phyloP scores from a whole-genome alignment of 345 rosid species.

The Eucalyptus urophylla region DNA sequence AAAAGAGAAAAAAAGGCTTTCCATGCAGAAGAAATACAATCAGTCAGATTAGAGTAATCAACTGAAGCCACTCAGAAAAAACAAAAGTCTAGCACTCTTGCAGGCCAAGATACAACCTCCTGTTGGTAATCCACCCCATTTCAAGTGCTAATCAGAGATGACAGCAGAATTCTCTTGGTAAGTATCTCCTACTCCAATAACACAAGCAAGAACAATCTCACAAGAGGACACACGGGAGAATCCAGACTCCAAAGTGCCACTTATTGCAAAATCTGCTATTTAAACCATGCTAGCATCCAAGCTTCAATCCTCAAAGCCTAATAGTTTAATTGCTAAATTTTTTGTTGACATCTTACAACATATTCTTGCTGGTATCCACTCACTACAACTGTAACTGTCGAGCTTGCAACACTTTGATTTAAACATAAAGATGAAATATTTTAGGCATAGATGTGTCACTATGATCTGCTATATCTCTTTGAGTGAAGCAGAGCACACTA shows the following conservation, averaged over 20 bases:
- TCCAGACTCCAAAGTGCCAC: not conserved
- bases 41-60: not conserved
- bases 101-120: not conserved
- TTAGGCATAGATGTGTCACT: not conserved
- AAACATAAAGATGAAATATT: not conserved
- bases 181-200: not conserved
- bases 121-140: not conserved
- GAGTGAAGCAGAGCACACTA: not conserved
- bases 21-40: not conserved
- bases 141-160: not conserved
- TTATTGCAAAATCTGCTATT: not conserved
- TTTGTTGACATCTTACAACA: not conserved
- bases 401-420: not conserved
- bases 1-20: not conserved
- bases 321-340: not conserved
- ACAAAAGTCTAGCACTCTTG: not conserved
- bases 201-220: not conserved
- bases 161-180: not conserved
- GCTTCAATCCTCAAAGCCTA: not conserved
- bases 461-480: too few relatives aligned
- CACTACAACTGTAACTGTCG: not conserved
- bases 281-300: not conserved
- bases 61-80: not conserved
- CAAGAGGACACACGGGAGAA: not conserved
- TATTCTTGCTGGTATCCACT: not conserved